These are phyloP conservation scores for Colletotrichum australisinense DNA, from an alignment of 2,329 filamentous ascomycete species.

Conservation along the genomic window DNA sequence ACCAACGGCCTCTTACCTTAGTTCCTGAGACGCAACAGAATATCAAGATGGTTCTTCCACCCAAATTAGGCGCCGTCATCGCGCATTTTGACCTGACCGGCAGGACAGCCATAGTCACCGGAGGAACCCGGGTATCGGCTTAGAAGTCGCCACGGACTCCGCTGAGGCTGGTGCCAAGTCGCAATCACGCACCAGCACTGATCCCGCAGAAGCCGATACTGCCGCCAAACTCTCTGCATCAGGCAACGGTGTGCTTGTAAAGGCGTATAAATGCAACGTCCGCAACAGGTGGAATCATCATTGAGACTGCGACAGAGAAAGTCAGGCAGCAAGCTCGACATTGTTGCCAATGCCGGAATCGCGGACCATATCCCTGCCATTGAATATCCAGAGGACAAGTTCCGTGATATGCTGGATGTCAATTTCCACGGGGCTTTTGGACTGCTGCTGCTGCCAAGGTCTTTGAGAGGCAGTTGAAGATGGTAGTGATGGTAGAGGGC, in stretches of 20 bases:
- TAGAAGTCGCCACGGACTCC: conserved; percentile 23
- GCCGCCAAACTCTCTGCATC: conserved; percentile 28
- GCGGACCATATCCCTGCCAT: conserved; percentile 48
- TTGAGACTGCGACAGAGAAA: conserved; percentile 46
- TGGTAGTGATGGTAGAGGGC: conserved; percentile 41
- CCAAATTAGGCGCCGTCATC: conserved; percentile 17
- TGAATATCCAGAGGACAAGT: conserved; percentile 53
- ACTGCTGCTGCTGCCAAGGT: conserved; percentile 53
- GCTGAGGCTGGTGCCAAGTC: conserved; percentile 29
- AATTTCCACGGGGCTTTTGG: conserved; percentile 55
- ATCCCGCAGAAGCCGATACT: conserved; percentile 19
- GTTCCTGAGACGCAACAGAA: neutral
- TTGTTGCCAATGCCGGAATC: conserved; percentile 56
- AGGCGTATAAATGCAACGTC: conserved; percentile 52
- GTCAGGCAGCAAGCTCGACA: conserved; percentile 50
- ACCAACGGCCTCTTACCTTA: neutral
- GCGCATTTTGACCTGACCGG: conserved; percentile 35
- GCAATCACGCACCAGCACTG: conserved; percentile 32
- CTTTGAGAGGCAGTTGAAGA: conserved; percentile 47
- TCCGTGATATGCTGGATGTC: conserved; percentile 50
- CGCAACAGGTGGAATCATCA: conserved; percentile 42
- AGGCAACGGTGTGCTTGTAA: conserved; percentile 38
- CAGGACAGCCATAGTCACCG: conserved; percentile 30
- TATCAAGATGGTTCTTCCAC: conserved; percentile 25
- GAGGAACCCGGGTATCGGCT: conserved; percentile 29